phyloP scores from a whole-genome alignment of 176 grass and related monocot genomes.

The Cenchrus purpureus region DNA sequence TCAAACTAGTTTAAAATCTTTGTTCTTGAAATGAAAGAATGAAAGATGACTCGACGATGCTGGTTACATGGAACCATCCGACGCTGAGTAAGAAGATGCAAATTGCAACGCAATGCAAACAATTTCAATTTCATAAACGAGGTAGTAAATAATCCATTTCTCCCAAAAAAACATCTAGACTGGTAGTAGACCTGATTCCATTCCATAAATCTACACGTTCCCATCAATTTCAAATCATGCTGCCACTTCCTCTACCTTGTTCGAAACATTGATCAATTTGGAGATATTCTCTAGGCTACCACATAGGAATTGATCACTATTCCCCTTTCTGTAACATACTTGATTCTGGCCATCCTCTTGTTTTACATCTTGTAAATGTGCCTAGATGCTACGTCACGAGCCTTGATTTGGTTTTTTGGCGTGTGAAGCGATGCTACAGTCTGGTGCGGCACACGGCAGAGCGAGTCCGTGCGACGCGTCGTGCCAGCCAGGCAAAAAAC shows the following conservation, averaged over 20 bases:
- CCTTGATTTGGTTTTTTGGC: not conserved
- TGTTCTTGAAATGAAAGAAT: no score
- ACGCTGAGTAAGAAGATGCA: no score
- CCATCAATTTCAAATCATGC: not conserved
- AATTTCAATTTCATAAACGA: no score
- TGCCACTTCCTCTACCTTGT: not conserved
- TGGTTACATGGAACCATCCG: not conserved
- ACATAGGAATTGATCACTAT: not conserved
- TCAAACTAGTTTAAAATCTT: not conserved
- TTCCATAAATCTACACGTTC: not conserved
- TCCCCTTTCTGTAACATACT: not conserved
- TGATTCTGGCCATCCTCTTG: not conserved
- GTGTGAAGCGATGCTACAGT: not conserved
- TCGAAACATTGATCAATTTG: not conserved
- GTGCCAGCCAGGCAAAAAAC: constrained; percentile 34
- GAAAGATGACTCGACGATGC: not conserved
- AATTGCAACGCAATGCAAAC: no score
- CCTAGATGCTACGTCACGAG: not conserved
- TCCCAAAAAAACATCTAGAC: not conserved
- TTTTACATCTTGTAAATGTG: not conserved
- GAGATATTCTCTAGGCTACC: not conserved
- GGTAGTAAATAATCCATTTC: no score
- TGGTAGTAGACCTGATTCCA: not conserved
- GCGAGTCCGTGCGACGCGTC: not conserved
- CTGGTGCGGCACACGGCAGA: not conserved